Evolutionary conservation across 768 basidiomycete species (phyloP).

Genomic region (Kwoniella europaea): DNA sequence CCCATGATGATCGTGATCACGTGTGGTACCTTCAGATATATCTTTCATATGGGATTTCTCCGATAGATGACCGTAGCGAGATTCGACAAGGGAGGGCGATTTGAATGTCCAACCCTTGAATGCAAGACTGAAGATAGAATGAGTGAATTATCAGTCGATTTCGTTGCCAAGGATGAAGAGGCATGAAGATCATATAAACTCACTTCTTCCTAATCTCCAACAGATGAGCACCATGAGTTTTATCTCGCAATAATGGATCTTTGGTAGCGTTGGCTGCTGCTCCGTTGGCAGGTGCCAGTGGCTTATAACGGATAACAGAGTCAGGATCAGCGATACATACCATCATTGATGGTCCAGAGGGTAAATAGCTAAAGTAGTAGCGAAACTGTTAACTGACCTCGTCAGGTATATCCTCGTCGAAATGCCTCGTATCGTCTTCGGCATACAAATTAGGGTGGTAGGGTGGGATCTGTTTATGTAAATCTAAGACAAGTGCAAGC

Average conservation of each 20-base stretch:
- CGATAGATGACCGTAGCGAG: slow-evolving; percentile 39
- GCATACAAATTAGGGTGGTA: slow-evolving; percentile 82
- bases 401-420: slow-evolving; percentile 89
- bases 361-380: background rate
- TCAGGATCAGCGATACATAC: background rate
- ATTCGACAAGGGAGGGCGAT: slow-evolving; percentile 34
- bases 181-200: slow-evolving; percentile 17
- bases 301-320: slow-evolving; percentile 61
- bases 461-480: slow-evolving; percentile 81
- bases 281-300: slow-evolving; percentile 85
- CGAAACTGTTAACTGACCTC: slow-evolving; percentile 68
- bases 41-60: slow-evolving; percentile 18
- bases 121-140: slow-evolving; percentile 44
- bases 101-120: slow-evolving; percentile 59
- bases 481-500: slow-evolving; percentile 58
- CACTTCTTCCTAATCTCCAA: slow-evolving; percentile 81
- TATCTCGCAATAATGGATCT: slow-evolving; percentile 85
- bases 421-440: slow-evolving; percentile 90
- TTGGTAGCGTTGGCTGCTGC: slow-evolving; percentile 76
- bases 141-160: background rate
- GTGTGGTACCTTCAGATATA: slow-evolving; percentile 16
- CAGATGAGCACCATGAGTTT: slow-evolving; percentile 81
- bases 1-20: slow-evolving; percentile 4
- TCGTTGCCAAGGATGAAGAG: background rate
- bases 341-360: background rate